Base-by-base conservation (phyloP, 2,329 filamentous ascomycete species). In the Trichophyton verrucosum region DNA sequence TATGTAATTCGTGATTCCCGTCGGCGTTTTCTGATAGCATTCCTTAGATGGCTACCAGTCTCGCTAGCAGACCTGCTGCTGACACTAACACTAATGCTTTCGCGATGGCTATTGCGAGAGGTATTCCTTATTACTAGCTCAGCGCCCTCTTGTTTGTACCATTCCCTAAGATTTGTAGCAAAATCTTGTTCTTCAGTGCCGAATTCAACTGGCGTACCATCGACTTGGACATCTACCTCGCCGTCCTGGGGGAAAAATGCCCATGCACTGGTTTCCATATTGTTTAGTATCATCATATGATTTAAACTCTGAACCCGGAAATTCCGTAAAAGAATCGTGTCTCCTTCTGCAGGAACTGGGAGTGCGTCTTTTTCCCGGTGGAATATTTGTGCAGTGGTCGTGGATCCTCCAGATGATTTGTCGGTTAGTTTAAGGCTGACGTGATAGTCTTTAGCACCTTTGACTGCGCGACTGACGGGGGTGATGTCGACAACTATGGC, bases 261-360 rank as follows among this genome's bases (percentile, higher is more conserved):
- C 78, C 78, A 80, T 9, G 76, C 72, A 61, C 77, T 78, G 15
- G 70, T 70, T 11, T 74, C 69, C 2, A 67, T 69, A 64, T 75
- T 78, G 57, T 75, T 64, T 2, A 80, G 69, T 61, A 72, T 72
- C 58, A 76, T 67, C 5, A 69, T 71, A 63, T 74, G 71, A 13
- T 75, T 69, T 57, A 72, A 67, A 61, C 69, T 75, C 46, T 74
- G 71, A 7, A 79, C 75, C 61, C 74, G 74, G 66, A 80, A 77
- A 61, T 78, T 72, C 13, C 77, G 72, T 7, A 80, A 70, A 1
- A 80, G 67, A 38, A 80, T 67, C 1, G 72, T 70, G 62, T 77
- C 74, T 11, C 77, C 77, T 62, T 72, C 68, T 6, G 62, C 62
- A 15, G 73, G 58, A 3, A 64, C 61, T 17, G 77, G 78, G 13